Evolutionary conservation across 2,329 filamentous ascomycete species (phyloP).

Genomic region (Ophiosphaerella korrae): DNA sequence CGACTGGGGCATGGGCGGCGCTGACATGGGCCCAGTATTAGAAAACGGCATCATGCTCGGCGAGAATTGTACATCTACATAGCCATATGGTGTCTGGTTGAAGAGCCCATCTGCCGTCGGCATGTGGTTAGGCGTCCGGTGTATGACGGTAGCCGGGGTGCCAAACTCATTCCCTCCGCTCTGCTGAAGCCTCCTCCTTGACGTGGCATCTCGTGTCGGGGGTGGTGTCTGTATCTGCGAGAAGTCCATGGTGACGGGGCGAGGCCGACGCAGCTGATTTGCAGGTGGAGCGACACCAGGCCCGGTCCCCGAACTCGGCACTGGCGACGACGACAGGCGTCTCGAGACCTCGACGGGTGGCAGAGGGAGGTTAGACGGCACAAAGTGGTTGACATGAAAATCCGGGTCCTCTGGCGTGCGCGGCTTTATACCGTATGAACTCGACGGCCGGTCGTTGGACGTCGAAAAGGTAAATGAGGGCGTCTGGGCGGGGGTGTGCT

Average conservation of each 20-base stretch:
- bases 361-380: conserved; percentile 59
- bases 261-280: conserved; percentile 22
- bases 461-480: conserved; percentile 46
- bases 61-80: conserved; percentile 61
- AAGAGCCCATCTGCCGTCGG: conserved; percentile 34
- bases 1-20: conserved; percentile 61
- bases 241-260: conserved; percentile 45
- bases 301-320: conserved; percentile 38
- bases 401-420: conserved; percentile 47
- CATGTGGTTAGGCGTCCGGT: conserved; percentile 45
- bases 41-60: conserved; percentile 62
- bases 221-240: conserved; percentile 66
- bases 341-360: conserved; percentile 65
- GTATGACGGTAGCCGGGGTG: conserved; percentile 49
- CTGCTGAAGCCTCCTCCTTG: conserved; percentile 52
- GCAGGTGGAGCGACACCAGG: conserved; percentile 10
- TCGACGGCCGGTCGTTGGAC: conserved; percentile 41
- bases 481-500: conserved; percentile 50
- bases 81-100: conserved; percentile 52
- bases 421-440: conserved; percentile 41
- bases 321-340: conserved; percentile 64
- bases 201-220: conserved; percentile 61
- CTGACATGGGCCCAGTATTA: conserved; percentile 58
- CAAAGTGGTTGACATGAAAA: conserved; percentile 68
- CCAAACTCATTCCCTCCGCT: conserved; percentile 29